phyloP scores from a whole-genome alignment of 768 basidiomycete genomes.

The Xerocomellus amylosporus region DNA sequence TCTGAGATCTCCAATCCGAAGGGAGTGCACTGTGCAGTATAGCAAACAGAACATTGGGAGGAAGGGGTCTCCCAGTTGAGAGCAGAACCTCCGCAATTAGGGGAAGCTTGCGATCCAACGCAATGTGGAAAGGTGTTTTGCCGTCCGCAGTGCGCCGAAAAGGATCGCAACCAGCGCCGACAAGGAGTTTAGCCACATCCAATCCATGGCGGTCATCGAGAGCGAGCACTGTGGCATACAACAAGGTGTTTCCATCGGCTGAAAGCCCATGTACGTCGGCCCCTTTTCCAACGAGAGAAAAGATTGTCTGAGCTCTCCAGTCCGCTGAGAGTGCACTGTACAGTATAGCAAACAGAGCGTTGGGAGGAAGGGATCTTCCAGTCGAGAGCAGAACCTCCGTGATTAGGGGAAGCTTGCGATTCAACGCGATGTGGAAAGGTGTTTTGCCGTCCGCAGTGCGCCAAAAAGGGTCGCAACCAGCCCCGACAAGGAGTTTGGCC shows the following conservation, averaged over 20 bases:
- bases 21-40: not conserved
- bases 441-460: not conserved
- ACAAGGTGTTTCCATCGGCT: not conserved
- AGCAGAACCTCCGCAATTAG: not conserved
- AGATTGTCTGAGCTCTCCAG: not conserved
- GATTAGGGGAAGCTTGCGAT: not conserved
- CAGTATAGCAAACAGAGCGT: not conserved
- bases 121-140: not conserved
- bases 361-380: not conserved
- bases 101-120: not conserved
- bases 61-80: not conserved
- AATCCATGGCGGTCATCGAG: not conserved
- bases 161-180: not conserved
- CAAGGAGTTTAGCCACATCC: not conserved
- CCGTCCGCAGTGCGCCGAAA: no score
- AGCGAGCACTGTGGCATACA: not conserved
- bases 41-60: not conserved
- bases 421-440: conserved; percentile 7
- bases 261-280: not conserved
- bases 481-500: not conserved
- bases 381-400: not conserved
- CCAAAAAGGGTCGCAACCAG: conserved; percentile 5
- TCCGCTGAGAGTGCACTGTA: not conserved
- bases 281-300: not conserved
- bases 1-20: not conserved